Base-by-base conservation (phyloP, 495 filamentous ascomycete species). In the Arthonia radiata region DNA sequence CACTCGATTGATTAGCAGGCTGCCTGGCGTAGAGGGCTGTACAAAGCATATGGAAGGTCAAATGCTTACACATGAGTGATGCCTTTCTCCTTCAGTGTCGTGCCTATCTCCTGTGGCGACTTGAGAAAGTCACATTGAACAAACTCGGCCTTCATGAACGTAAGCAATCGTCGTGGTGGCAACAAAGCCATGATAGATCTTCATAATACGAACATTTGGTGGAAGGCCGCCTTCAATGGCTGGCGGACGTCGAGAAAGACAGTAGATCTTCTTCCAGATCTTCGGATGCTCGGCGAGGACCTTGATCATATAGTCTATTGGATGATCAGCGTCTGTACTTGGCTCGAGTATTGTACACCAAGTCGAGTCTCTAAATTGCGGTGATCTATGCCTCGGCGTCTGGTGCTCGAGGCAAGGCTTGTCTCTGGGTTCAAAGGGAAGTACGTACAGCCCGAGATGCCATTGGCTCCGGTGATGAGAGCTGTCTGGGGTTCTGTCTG, bases 381-480 rank as follows among this genome's bases (percentile, higher is more conserved):
- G n/a, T n/a, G n/a, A n/a, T n/a, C n/a, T n/a, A n/a, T n/a, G n/a
- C n/a, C n/a, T n/a, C n/a, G n/a, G n/a, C n/a, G n/a, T n/a, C n/a
- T n/a, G n/a, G n/a, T n/a, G n/a, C n/a, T n/a, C n/a, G n/a, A n/a
- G n/a, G n/a, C n/a, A n/a, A n/a, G n/a, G n/a, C n/a, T n/a, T n/a
- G n/a, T n/a, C n/a, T n/a, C n/a, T n/a, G n/a, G n/a, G n/a, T n/a
- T n/a, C n/a, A n/a, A n/a, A n/a, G n/a, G n/a, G n/a, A n/a, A n/a
- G n/a, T n/a, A n/a, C n/a, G n/a, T n/a, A n/a, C n/a, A 41, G 2
- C 61, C 60, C 4, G 48, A 55, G 21, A 59, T 56, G 9, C 49
- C 60, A 38, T 54, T 64, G 18, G 54, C 54, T 6, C 61, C 59
- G 2, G 59, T 56, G 12, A 67, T 50, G 25, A 64, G 46, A 1